Evolutionary conservation across 495 filamentous ascomycete genomes (phyloP).

Genomic region (Lasiosphaeris hirsuta): DNA sequence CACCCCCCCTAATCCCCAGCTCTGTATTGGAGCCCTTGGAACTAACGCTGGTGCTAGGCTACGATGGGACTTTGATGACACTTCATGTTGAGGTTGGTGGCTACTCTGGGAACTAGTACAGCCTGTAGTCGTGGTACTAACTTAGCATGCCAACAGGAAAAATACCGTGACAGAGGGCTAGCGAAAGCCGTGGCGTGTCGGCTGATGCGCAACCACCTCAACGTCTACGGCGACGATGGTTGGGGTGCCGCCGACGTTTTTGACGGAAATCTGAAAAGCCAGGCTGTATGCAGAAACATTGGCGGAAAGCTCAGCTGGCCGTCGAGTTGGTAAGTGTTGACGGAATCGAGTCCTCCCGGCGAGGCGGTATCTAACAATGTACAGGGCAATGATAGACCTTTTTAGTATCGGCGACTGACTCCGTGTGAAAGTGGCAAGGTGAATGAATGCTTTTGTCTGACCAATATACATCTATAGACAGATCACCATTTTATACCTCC

Average conservation of each 20-base stretch:
- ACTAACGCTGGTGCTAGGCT: constrained; percentile 12
- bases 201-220: constrained; percentile 38
- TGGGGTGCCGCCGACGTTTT: constrained; percentile 44
- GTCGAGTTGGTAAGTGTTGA: constrained; percentile 41
- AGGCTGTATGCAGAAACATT: constrained; percentile 42
- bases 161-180: constrained; percentile 41
- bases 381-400: constrained; percentile 24
- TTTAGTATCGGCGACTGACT: constrained; percentile 10
- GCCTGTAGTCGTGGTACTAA: background rate
- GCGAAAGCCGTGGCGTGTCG: constrained; percentile 42
- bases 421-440: constrained; percentile 6
- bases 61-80: constrained; percentile 33
- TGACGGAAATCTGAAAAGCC: constrained; percentile 36
- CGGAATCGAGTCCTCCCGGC: background rate
- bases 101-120: no score
- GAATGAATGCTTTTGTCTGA: background rate
- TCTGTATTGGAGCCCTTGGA: background rate
- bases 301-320: constrained; percentile 37
- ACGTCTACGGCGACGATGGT: constrained; percentile 36
- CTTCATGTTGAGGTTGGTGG: constrained; percentile 35
- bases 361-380: background rate
- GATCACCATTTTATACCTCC: background rate
- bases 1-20: no score
- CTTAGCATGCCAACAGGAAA: constrained; percentile 26
- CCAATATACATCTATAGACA: background rate